Conservation (phyloP, 2,329 filamentous ascomycete species). For the Ilyonectria mors-panacis region DNA sequence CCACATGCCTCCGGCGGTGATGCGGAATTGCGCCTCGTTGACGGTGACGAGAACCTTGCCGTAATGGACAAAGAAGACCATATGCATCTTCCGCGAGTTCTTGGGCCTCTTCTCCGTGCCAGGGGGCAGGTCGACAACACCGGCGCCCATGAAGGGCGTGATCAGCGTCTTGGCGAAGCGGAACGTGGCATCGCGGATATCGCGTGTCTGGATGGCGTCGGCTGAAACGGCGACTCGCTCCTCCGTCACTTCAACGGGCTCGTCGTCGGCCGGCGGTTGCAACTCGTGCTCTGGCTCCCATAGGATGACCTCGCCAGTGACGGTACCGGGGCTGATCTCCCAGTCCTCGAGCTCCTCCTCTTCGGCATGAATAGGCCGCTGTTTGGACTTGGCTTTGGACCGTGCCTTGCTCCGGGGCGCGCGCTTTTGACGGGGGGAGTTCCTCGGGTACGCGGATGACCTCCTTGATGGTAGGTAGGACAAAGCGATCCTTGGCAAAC, state of each 20-base stretch:
- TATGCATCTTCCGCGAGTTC: slow-evolving; percentile 96
- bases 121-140: slow-evolving; percentile 89
- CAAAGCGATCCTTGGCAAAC: slow-evolving; percentile 62
- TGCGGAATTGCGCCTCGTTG: slow-evolving; percentile 82
- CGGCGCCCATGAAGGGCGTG: slow-evolving; percentile 88
- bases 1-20: slow-evolving; percentile 90
- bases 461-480: slow-evolving; percentile 81
- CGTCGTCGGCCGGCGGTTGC: slow-evolving; percentile 68
- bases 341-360: slow-evolving; percentile 75
- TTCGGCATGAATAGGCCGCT: slow-evolving; percentile 60
- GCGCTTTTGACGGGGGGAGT: slow-evolving; percentile 52
- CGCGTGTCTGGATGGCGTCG: slow-evolving; percentile 69
- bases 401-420: slow-evolving; percentile 49
- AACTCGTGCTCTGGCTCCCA: slow-evolving; percentile 74
- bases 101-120: slow-evolving; percentile 89
- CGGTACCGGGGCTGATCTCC: slow-evolving; percentile 77
- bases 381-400: slow-evolving; percentile 50
- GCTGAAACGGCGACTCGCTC: slow-evolving; percentile 71
- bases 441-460: slow-evolving; percentile 80
- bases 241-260: slow-evolving; percentile 67
- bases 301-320: slow-evolving; percentile 74
- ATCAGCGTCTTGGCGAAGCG: slow-evolving; percentile 90
- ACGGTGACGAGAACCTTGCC: slow-evolving; percentile 88
- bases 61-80: slow-evolving; percentile 92
- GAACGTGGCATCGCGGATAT: slow-evolving; percentile 79